phyloP scores from a whole-genome alignment of 257 asterid genomes.

The Thymus quinquecostatus region DNA sequence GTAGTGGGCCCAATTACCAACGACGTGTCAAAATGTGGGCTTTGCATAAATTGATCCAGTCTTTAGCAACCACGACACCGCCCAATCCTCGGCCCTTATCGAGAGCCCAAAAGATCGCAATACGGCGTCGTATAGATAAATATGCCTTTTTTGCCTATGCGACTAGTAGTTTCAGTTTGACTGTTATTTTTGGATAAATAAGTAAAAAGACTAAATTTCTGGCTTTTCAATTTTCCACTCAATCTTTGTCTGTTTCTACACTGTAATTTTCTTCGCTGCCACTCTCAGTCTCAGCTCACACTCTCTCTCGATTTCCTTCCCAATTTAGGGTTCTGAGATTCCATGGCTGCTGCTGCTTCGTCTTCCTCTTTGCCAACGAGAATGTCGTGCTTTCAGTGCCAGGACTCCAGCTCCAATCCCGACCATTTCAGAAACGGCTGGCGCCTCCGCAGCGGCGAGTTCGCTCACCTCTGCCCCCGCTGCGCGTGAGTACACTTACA shows the following conservation, averaged over 20 bases:
- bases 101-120: too few species aligned
- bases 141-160: too few species aligned
- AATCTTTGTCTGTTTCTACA: constrained; percentile 25
- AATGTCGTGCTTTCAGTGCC: constrained; percentile 50
- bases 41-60: neutral
- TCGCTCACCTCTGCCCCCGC: constrained; percentile 52
- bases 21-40: neutral
- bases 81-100: neutral
- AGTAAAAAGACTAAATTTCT: too few species aligned
- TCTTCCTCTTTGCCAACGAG: constrained; percentile 28
- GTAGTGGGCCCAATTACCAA: too few species aligned
- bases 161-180: too few species aligned
- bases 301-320: neutral
- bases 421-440: constrained; percentile 45
- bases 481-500: constrained; percentile 46
- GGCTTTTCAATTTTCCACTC: neutral
- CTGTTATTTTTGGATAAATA: too few species aligned
- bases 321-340: constrained; percentile 41
- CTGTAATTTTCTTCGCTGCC: constrained; percentile 22
- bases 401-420: constrained; percentile 32
- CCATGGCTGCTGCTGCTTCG: constrained; percentile 33
- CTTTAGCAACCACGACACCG: neutral
- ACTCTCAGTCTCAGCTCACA: neutral
- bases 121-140: too few species aligned
- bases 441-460: constrained; percentile 56